Conservation (phyloP, 2,329 filamentous ascomycete species). For the Aspergillus aculeatinus region DNA sequence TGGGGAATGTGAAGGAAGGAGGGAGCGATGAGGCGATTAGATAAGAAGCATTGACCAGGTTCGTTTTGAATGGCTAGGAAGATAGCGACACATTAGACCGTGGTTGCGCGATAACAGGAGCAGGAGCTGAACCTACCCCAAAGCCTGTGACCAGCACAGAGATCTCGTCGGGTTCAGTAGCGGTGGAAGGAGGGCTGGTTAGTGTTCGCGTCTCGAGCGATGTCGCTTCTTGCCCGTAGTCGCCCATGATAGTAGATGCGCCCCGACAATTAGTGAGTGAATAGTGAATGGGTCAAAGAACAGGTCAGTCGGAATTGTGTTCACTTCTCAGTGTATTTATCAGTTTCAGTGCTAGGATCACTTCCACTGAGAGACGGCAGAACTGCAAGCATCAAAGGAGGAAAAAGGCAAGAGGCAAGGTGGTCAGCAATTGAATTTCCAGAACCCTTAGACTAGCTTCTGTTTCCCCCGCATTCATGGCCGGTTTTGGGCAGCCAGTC, state of each 20-base stretch:
- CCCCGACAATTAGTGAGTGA: neutral
- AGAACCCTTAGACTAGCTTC: neutral
- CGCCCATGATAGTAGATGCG: constrained; percentile 27
- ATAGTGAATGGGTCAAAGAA: neutral
- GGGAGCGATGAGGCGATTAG: constrained; percentile 73
- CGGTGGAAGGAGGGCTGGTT: constrained; percentile 13
- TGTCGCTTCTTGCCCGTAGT: constrained; percentile 23
- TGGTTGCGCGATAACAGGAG: neutral
- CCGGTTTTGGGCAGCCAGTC: neutral
- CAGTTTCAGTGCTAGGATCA: too few relatives aligned
- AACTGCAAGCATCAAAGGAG: neutral
- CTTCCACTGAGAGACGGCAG: neutral
- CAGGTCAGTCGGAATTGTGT: too few relatives aligned
- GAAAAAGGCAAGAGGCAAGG: neutral
- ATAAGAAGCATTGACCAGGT: constrained; percentile 75
- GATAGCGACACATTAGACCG: neutral
- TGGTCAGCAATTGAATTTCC: neutral
- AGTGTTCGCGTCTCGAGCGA: constrained; percentile 11
- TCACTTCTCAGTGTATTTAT: too few relatives aligned
- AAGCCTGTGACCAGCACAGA: constrained; percentile 25
- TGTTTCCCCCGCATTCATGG: neutral
- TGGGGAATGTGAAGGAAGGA: constrained; percentile 54
- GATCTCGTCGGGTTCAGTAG: constrained; percentile 24
- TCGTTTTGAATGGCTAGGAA: constrained; percentile 70
- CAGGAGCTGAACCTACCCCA: constrained; percentile 21